phyloP scores from a whole-genome alignment of 768 basidiomycete genomes.

The Phlebiopsis gigantea region DNA sequence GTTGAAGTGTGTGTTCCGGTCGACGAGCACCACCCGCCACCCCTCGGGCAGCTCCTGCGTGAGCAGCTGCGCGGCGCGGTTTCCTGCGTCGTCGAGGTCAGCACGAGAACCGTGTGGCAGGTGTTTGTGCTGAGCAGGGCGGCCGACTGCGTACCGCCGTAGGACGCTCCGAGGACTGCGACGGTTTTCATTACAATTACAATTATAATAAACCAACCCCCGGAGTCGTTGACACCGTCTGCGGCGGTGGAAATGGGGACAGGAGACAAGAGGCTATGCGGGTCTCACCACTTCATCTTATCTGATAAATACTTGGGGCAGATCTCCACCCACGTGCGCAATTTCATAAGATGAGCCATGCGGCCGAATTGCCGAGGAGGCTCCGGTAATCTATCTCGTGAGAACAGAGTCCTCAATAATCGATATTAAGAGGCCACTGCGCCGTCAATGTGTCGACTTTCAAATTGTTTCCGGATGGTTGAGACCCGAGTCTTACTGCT shows the following conservation, averaged over 20 bases:
- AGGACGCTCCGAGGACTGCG: constrained; percentile 50
- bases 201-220: not conserved
- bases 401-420: too few species aligned
- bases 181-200: constrained; percentile 31
- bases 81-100: constrained; percentile 28
- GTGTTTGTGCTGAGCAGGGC: not conserved
- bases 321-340: too few species aligned
- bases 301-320: too few species aligned
- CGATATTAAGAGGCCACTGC: too few species aligned
- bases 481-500: too few species aligned
- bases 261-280: not conserved
- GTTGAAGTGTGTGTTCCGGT: constrained; percentile 49
- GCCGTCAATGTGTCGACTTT: too few species aligned
- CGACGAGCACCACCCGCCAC: constrained; percentile 54
- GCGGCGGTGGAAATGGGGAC: not conserved
- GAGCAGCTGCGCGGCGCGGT: constrained; percentile 44
- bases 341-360: too few species aligned
- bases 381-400: too few species aligned
- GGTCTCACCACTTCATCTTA: not conserved
- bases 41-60: constrained; percentile 41
- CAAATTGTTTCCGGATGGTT: too few species aligned
- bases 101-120: not conserved
- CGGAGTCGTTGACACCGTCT: not conserved
- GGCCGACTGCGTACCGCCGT: constrained; percentile 39
- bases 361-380: too few species aligned